Base-by-base conservation (phyloP, 2,329 filamentous ascomycete species). In the Zarea fungicola region DNA sequence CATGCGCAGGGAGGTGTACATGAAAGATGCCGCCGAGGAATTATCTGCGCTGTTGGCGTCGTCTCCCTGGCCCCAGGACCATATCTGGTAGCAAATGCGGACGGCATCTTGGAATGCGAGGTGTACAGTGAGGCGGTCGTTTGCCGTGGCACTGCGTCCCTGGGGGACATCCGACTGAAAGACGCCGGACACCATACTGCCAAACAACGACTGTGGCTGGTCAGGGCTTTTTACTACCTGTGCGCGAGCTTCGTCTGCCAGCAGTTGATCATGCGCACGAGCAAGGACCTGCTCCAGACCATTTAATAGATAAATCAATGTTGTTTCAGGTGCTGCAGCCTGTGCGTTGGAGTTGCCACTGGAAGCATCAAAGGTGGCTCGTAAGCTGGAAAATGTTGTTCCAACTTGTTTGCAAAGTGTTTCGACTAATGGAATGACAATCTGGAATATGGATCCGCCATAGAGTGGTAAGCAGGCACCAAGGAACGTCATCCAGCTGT, bases 61-160 rank as follows among this genome's bases (percentile, higher is more conserved):
- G 23, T 73, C 73, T 3, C 78, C 78, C 60, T 85, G 81, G 6
- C 87, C 89, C 92, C 93, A 99, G 1, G 88, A 87, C 93, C 95
- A 99, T 45, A 99, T 96, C 11, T 77, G 82, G 63, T 95, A 95
- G 65, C 91, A 96, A 42, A 95, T 87, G 21, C 89, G 83, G 51
- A 97, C 89, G 1, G 91, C 89, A 64, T 99, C 95, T 65, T 97
- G 92, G 63, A 99, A 96, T 10, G 91, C 95, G n/a, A 99, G 75
- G 36, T 96, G 76, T 18, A 99, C 92, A 0, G 93, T 97, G 19
- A 99, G 75, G 39, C 92, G 82, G 58, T 93, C 92, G 60, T 97
- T 99, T 8, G 91, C 90, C n/a, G 88, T 90, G 7, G 85, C 82
- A 51, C 84, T 89, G 42, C 90, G 83, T n/a, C 82, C 78, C 52